Conservation (phyloP, 2,329 filamentous ascomycete species). For the Trichoderma simmonsii region DNA sequence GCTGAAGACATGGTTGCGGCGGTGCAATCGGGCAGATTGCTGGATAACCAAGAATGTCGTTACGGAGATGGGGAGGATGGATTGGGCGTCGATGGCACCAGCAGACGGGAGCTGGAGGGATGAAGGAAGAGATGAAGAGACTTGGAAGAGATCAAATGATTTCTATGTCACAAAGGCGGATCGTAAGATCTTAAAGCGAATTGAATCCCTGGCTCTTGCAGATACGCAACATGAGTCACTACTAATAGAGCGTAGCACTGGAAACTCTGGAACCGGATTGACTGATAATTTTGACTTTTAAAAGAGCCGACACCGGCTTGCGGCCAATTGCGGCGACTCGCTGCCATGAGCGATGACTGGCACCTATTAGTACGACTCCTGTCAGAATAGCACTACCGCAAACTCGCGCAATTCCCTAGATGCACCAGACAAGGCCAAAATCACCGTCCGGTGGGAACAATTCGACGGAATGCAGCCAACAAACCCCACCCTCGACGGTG, state of each 20-base stretch:
- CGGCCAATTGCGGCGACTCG: not conserved
- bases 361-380: not conserved
- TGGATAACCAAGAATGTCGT: not conserved
- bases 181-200: not conserved
- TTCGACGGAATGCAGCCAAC: not conserved
- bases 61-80: not conserved
- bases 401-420: not conserved
- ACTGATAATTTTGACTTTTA: not conserved
- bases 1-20: conserved; percentile 38
- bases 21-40: not conserved
- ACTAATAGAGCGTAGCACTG: not conserved
- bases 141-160: not conserved
- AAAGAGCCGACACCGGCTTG: conserved; percentile 11
- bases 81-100: not conserved
- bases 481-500: not conserved
- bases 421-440: not conserved
- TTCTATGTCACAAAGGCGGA: not conserved
- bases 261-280: not conserved
- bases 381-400: not conserved
- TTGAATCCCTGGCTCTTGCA: not conserved
- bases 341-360: not conserved
- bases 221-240: not conserved
- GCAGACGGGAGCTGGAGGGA: not conserved
- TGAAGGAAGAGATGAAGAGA: not conserved
- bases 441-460: not conserved